Evolutionary conservation across 2,329 filamentous ascomycete genomes (phyloP).

Genomic region (Aspergillus nomiae): DNA sequence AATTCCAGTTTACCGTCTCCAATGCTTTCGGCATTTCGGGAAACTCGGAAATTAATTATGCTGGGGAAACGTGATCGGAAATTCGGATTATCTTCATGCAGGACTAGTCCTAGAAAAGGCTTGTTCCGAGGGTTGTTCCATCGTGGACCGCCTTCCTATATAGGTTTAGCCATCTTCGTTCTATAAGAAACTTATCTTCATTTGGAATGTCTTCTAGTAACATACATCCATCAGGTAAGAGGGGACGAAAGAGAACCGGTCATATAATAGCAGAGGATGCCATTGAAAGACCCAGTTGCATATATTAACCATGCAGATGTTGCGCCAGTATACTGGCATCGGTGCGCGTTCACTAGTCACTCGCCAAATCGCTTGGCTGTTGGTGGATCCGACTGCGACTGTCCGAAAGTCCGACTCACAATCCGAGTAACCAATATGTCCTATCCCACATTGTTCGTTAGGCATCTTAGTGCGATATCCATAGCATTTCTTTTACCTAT

Average conservation of each 20-base stretch:
- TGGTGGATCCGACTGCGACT: neutral
- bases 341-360: neutral
- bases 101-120: neutral
- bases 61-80: neutral
- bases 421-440: neutral
- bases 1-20: neutral
- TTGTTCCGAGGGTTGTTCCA: neutral
- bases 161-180: neutral
- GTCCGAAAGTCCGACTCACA: neutral
- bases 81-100: neutral
- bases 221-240: neutral
- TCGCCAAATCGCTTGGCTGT: neutral
- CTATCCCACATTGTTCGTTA: neutral
- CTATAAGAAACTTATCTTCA: no score
- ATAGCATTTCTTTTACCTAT: neutral
- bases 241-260: neutral
- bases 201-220: no score
- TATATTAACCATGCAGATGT: neutral
- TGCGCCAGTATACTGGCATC: neutral
- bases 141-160: neutral
- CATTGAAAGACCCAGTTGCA: neutral
- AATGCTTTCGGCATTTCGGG: neutral
- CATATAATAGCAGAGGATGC: neutral
- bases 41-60: neutral
- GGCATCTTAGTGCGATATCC: neutral